These are phyloP conservation scores for Penicillium cataractarum DNA, from an alignment of 495 filamentous ascomycete species.

Conservation along the genomic window DNA sequence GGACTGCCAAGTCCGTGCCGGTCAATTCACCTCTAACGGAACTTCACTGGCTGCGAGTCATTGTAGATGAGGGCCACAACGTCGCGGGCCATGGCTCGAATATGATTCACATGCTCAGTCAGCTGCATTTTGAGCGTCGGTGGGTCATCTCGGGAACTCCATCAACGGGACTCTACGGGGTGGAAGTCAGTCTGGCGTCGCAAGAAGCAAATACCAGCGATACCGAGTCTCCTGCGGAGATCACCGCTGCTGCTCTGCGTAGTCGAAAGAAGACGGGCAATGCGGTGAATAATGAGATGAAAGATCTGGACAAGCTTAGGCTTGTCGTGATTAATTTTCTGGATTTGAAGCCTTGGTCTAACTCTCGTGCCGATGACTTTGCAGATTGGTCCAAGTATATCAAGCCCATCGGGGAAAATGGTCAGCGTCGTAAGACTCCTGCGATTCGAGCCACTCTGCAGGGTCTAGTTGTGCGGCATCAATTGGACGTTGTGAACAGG, in stretches of 20 bases:
- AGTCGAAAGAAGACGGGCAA: constrained; percentile 43
- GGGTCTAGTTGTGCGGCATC: constrained; percentile 80
- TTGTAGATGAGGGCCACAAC: constrained; percentile 90
- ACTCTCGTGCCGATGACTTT: constrained; percentile 49
- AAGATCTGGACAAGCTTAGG: constrained; percentile 76
- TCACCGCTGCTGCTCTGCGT: constrained; percentile 35
- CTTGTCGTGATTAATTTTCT: constrained; percentile 72
- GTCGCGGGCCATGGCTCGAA: constrained; percentile 65
- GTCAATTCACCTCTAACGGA: constrained; percentile 64
- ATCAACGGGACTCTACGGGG: constrained; percentile 76
- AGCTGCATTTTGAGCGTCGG: constrained; percentile 69
- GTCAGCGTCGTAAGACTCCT: constrained; percentile 55
- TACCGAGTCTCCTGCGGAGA: constrained; percentile 35
- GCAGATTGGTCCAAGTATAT: constrained; percentile 77
- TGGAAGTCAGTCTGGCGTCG: constrained; percentile 64
- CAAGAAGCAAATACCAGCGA: constrained; percentile 48
- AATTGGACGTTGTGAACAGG: constrained; percentile 64
- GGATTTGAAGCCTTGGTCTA: constrained; percentile 76
- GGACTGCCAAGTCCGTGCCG: constrained; percentile 35
- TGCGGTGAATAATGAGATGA: constrained; percentile 57
- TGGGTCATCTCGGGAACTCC: constrained; percentile 96
- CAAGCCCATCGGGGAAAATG: constrained; percentile 61
- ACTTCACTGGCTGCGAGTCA: constrained; percentile 82
- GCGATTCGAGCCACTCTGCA: constrained; percentile 74
- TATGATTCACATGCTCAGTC: constrained; percentile 66